Base-by-base conservation (phyloP, 345 rosid genomes). In the Aquilaria yunnanensis region DNA sequence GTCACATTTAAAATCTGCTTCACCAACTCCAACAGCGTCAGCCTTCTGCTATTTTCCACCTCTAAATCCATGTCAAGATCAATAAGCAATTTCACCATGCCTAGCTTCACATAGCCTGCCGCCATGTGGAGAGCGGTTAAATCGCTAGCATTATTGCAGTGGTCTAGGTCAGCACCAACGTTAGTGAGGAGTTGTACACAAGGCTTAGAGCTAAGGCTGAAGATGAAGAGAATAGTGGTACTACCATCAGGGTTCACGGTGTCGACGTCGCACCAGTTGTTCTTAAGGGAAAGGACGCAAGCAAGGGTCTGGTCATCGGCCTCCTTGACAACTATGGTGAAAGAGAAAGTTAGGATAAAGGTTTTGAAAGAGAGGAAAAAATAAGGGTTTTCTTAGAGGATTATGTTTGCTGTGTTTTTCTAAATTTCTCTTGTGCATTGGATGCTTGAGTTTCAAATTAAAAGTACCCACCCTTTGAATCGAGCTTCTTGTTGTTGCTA, bases 41-140 rank as follows among this genome's bases (percentile, higher is more conserved):
- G 65, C 0, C 89, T 85, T 62, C 86, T 66, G 14, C 80, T 87
- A 30, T 89, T 94, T 48, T 72, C 90, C 16, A 76, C 77, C 59
- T 90, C 98, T 0, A 75, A 53, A 29, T 93, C 94, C 1, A 96
- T 94, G 0, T 90, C 97, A 0, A 86, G 73, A 68, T 83, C 97
- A 37, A 77, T 47, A 29, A 93, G 55, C 52, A 78, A 64, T 70
- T 79, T 84, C 31, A 72, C 94, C 8, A 74, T 87, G 0, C 74
- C 96, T 6, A 94, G 96, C 62, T 67, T 80, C 16, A 88, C 85
- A 59, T 92, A 89, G n/a, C 97, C 98, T 0, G 98, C 90, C 11
- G 94, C 96, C 96, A 93, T 84, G 67, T 93, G 98, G 3, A 89
- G 83, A 11, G 98, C 92, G 37, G 96, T 84, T 33, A 93, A 57